Evolutionary conservation across 495 filamentous ascomycete species (phyloP).

Genomic region (Penicilliopsis zonata): DNA sequence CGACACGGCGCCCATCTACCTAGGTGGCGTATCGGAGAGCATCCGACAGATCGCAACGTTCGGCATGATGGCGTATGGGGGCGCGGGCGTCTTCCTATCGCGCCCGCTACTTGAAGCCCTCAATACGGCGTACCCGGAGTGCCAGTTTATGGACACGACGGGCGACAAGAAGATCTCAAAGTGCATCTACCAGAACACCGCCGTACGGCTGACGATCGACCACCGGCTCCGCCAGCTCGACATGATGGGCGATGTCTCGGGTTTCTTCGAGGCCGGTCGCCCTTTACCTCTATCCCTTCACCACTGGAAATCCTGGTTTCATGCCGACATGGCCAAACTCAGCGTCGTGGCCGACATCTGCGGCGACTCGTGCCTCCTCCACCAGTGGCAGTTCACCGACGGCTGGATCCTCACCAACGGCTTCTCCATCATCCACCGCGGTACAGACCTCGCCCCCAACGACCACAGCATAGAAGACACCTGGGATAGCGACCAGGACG

Average conservation of each 20-base stretch:
- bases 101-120: slow-evolving; percentile 33
- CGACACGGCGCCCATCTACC: slow-evolving; percentile 33
- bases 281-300: slow-evolving; percentile 41
- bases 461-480: slow-evolving; percentile 33
- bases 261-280: slow-evolving; percentile 43
- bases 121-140: slow-evolving; percentile 18
- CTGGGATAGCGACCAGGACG: slow-evolving; percentile 32
- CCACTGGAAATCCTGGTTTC: slow-evolving; percentile 48
- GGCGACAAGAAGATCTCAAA: slow-evolving; percentile 38
- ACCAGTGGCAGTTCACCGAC: slow-evolving; percentile 44
- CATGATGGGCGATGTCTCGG: slow-evolving; percentile 35
- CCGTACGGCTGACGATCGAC: slow-evolving; percentile 35
- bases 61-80: slow-evolving; percentile 45
- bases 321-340: slow-evolving; percentile 36
- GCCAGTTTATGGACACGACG: slow-evolving; percentile 26
- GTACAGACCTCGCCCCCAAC: slow-evolving; percentile 15
- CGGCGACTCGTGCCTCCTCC: slow-evolving; percentile 42
- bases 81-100: slow-evolving; percentile 48
- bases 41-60: slow-evolving; percentile 35
- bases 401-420: slow-evolving; percentile 47
- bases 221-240: slow-evolving; percentile 43
- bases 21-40: slow-evolving; percentile 46
- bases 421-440: slow-evolving; percentile 40
- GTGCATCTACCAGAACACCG: slow-evolving; percentile 40
- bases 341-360: slow-evolving; percentile 39